Conservation (phyloP, 306 rosid genomes). For the Quercus cerris region DNA sequence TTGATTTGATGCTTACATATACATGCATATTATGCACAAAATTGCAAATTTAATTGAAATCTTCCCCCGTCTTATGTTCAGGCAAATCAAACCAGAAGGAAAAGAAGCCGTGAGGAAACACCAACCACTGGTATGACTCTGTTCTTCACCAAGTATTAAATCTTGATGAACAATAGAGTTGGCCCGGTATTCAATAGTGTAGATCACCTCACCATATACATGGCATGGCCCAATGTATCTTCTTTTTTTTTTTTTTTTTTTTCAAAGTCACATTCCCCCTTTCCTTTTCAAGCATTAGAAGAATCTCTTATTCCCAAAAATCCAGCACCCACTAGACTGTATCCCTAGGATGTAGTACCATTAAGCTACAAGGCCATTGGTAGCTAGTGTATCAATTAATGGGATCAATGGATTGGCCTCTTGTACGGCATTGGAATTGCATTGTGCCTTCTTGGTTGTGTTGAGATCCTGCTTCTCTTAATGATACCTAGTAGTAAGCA, state of each 20-base stretch:
- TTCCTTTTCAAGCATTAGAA: neutral
- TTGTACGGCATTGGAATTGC: neutral
- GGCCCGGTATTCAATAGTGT: conserved; percentile 17
- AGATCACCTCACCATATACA: conserved; percentile 7
- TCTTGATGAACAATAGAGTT: conserved; percentile 23
- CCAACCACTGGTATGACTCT: conserved; percentile 64
- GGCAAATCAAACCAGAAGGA: conserved; percentile 67
- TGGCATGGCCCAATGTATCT: neutral
- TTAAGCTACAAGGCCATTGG: neutral
- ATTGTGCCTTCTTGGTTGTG: neutral
- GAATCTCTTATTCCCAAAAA: neutral
- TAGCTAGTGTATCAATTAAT: neutral
- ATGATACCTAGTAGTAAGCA: neutral
- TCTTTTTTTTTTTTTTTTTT: neutral
- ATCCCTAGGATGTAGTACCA: neutral
- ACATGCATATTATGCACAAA: conserved; percentile 11
- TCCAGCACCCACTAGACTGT: neutral
- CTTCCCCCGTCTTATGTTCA: conserved; percentile 44
- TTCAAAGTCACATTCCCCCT: neutral
- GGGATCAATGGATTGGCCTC: neutral
- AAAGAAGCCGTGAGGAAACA: conserved; percentile 80
- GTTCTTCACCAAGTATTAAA: conserved; percentile 31
- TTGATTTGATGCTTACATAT: conserved; percentile 12
- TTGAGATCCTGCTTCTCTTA: neutral
- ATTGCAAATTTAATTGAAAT: conserved; percentile 18